These are phyloP conservation scores for Phalaenopsis hybrid DNA, from an alignment of 116 monocot species.

Conservation along the genomic window DNA sequence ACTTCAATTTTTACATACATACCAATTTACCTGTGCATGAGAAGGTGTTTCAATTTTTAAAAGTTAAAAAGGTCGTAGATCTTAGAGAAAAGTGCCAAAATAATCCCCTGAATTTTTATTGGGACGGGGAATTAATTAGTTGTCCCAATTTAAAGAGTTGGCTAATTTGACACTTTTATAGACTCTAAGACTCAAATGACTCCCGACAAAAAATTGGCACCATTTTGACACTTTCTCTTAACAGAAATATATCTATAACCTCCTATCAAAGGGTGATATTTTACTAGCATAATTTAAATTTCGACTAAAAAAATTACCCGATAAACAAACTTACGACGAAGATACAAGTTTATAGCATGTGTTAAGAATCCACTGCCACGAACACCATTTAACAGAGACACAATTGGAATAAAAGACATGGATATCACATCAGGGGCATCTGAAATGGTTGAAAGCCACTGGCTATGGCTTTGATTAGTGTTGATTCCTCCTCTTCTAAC, in stretches of 20 bases:
- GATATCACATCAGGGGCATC: constrained; percentile 56
- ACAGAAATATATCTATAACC: neutral
- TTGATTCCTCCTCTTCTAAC: constrained; percentile 58
- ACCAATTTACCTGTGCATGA: too few species aligned
- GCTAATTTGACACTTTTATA: too few species aligned
- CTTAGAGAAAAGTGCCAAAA: too few species aligned
- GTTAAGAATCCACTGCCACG: constrained; percentile 58
- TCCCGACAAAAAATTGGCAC: too few species aligned
- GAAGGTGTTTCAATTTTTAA: too few species aligned
- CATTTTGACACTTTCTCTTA: too few species aligned
- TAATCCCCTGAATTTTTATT: too few species aligned
- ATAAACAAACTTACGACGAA: constrained; percentile 57
- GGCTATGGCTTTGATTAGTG: constrained; percentile 38
- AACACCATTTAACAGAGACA: constrained; percentile 53
- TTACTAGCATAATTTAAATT: neutral
- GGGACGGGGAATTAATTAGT: too few species aligned
- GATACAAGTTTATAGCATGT: constrained; percentile 76
- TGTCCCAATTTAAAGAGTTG: too few species aligned
- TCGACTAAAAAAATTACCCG: neutral
- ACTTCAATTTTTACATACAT: too few species aligned
- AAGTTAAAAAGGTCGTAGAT: too few species aligned
- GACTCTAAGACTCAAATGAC: too few species aligned
- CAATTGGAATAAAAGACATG: constrained; percentile 75
- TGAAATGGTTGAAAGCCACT: constrained; percentile 61
- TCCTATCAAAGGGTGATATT: neutral